These are phyloP conservation scores for Pyrenophora graminea DNA, from an alignment of 2,329 filamentous ascomycete species.

Conservation along the genomic window DNA sequence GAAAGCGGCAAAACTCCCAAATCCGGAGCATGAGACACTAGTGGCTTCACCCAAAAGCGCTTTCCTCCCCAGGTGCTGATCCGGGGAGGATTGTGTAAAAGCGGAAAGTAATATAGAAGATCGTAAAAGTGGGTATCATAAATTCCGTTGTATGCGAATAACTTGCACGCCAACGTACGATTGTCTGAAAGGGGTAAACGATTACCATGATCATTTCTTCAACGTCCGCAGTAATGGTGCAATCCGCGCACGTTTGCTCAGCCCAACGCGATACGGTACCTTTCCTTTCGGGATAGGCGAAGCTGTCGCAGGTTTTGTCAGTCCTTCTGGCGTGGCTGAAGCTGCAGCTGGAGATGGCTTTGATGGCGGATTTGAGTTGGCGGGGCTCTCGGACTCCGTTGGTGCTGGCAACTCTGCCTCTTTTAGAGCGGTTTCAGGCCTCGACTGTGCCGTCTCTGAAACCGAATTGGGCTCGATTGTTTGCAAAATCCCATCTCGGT, in stretches of 20 bases:
- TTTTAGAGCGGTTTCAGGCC: neutral
- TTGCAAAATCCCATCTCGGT: slow-evolving; percentile 4
- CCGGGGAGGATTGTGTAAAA: neutral
- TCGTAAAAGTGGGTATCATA: slow-evolving; percentile 20
- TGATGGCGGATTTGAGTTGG: neutral
- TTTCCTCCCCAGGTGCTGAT: too few species aligned
- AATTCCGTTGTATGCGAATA: neutral
- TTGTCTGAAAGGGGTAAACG: neutral
- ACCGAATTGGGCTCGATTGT: slow-evolving; percentile 3
- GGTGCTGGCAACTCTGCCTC: neutral
- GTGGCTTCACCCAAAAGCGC: neutral
- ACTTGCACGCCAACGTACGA: neutral
- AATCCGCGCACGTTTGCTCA: slow-evolving; percentile 55
- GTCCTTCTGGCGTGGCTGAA: slow-evolving; percentile 23
- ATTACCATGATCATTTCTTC: slow-evolving; percentile 44
- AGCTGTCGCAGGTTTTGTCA: slow-evolving; percentile 20
- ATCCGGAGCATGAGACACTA: neutral
- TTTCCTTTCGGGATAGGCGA: slow-evolving; percentile 45
- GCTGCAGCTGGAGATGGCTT: neutral
- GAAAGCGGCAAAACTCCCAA: slow-evolving; percentile 1
- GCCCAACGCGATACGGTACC: slow-evolving; percentile 52
- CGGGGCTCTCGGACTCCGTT: neutral
- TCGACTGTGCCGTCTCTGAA: neutral
- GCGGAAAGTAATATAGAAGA: neutral
- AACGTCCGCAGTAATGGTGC: slow-evolving; percentile 54